Conservation (phyloP, 2,329 filamentous ascomycete genomes). For the Tolypocladium sp. region DNA sequence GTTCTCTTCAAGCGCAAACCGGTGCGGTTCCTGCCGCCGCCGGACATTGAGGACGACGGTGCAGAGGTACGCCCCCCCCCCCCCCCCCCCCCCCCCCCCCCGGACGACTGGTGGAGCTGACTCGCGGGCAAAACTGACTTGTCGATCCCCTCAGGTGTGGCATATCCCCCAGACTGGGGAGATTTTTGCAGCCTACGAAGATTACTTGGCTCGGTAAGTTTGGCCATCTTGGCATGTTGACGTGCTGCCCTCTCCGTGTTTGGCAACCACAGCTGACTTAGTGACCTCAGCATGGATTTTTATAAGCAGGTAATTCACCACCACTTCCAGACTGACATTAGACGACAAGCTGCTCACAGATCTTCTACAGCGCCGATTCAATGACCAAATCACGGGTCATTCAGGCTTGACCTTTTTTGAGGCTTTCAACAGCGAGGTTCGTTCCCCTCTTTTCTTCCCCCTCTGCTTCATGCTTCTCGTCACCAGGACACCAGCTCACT, state of each 20-base stretch:
- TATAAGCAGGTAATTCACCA: conserved; percentile 63
- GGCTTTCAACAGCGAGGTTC: conserved; percentile 81
- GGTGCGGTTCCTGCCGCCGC: conserved; percentile 68
- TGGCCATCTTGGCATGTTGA: neutral
- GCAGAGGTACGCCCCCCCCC: conserved; percentile 58
- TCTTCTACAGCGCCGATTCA: conserved; percentile 64
- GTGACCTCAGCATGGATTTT: conserved; percentile 65
- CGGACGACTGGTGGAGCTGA: conserved; percentile 4
- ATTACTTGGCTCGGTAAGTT: conserved; percentile 71
- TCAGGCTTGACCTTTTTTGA: conserved; percentile 88
- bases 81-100: conserved; percentile 18
- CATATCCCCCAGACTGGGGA: conserved; percentile 84
- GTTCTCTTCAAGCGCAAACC: conserved; percentile 95
- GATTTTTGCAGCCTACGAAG: conserved; percentile 80
- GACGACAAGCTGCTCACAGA: conserved; percentile 6
- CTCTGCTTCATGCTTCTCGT: neutral
- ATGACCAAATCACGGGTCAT: conserved; percentile 92
- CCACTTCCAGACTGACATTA: neutral
- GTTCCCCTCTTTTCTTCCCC: conserved; percentile 18
- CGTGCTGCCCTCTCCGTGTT: neutral
- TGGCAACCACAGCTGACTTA: conserved; percentile 7
- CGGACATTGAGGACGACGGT: conserved; percentile 69
- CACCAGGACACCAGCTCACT: neutral
- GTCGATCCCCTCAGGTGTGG: conserved; percentile 60
- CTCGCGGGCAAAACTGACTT: conserved; percentile 4